Base-by-base conservation (phyloP, 495 filamentous ascomycete genomes). In the Aspergillus cristatus region DNA sequence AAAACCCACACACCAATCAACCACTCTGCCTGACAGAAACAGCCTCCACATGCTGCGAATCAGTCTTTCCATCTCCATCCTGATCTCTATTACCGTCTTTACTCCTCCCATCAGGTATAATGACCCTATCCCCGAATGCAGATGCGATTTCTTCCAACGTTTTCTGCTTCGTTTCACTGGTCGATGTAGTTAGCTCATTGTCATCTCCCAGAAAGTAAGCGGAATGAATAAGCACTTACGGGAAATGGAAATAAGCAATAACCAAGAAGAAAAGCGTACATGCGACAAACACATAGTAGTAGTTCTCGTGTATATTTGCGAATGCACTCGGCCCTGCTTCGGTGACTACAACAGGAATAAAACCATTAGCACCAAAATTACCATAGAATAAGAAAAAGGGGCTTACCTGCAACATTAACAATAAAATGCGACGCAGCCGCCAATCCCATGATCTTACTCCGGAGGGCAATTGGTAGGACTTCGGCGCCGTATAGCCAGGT, bases 401-500 rank as follows among this genome's bases (percentile, higher is more conserved):
- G 54, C 63, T 40, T 53, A 68, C 68, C 49, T 0, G 50, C 71
- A 36, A 78, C 72, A 42, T 78, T 78, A 39, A 78, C 69, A 29
- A 75, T 67, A 34, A 75, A 76, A 44, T 78, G 74, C 4, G 65
- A 63, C 3, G 68, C 68, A 6, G 74, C 73, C 6, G 72, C 71
- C 6, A 78, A 41, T 13, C 74, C 74, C 71, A 78, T 75, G 3
- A 78, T 60, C 45, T 75, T 76, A 50, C 70, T 76, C 12, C 74
- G 65, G 28, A 76, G 56, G 8, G 62, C 62, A 13, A 76, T 70
- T 1, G 74, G 74, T 1, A 78, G 50, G 14, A 78, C 69, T 50
- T 78, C 74, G 18, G 74, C 71, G 10, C 73, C 74, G 42, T 78
- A 78, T 0, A 76, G 51, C 74, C 74, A 78, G 5, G 74, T 76